Percentiles rank a stretch among this genome's conserved stretches.
Conservation (phyloP, 768 basidiomycete species). For the Serendipita sp. region DNA sequence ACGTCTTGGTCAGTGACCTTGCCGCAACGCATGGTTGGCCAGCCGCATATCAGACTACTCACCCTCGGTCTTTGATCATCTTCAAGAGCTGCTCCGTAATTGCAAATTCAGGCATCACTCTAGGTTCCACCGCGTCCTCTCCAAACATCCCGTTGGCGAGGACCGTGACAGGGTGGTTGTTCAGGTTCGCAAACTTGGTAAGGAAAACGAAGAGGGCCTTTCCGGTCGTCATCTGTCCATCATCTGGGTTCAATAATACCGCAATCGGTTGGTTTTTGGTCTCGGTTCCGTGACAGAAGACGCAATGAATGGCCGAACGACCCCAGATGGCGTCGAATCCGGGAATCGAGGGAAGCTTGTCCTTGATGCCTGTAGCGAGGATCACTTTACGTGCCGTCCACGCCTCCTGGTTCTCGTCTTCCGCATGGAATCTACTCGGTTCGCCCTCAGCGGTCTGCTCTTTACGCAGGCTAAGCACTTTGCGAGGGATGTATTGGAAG, state of each 20-base stretch:
- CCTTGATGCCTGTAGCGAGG: not conserved
- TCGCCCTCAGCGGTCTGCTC: not conserved
- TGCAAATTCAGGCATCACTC: not conserved
- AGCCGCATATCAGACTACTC: not conserved
- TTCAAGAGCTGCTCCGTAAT: not conserved
- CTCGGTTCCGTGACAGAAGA: not conserved
- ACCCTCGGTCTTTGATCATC: not conserved
- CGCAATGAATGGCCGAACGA: not conserved
- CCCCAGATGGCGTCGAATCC: not conserved
- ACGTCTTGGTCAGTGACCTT: not conserved
- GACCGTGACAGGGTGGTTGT: not conserved
- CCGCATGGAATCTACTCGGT: not conserved
- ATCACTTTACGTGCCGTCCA: conserved; percentile 1
- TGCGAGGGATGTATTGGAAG: not conserved
- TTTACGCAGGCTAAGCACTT: not conserved
- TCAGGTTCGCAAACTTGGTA: not conserved
- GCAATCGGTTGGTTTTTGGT: not conserved
- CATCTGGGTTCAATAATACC: not conserved
- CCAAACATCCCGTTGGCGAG: conserved; percentile 1
- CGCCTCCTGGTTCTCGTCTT: not conserved
- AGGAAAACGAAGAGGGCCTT: not conserved
- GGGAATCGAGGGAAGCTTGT: not conserved
- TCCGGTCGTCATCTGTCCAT: not conserved
- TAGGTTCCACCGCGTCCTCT: not conserved
- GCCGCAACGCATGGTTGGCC: no score